A percentile compares a stretch with the other conserved stretches of the same genome.
phyloP scores from a whole-genome alignment of 352 stramenopile genomes.

The Globisporangium viniferum region DNA sequence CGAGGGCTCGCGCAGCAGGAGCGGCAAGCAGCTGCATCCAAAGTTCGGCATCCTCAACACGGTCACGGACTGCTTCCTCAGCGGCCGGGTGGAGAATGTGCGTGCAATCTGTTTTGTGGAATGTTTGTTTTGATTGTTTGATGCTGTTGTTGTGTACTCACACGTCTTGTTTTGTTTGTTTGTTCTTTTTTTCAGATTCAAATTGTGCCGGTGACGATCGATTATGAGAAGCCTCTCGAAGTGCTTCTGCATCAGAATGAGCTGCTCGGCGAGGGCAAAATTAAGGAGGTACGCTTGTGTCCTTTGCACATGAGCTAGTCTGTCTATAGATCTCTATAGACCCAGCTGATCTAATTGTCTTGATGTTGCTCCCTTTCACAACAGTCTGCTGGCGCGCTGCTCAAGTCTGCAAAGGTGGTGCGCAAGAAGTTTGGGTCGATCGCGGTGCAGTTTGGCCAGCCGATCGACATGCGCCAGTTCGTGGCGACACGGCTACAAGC shows the following conservation, averaged over 20 bases:
- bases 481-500: slow-evolving; percentile 25
- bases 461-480: slow-evolving; percentile 66
- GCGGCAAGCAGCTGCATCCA: slow-evolving; percentile 76
- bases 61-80: slow-evolving; percentile 70
- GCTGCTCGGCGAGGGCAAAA: slow-evolving; percentile 71
- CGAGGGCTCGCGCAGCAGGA: slow-evolving; percentile 78
- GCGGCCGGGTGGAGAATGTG: slow-evolving; percentile 72
- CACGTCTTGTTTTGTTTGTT: slow-evolving; percentile 1
- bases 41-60: slow-evolving; percentile 79
- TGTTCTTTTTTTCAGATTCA: slow-evolving; percentile 37
- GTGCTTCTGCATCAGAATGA: slow-evolving; percentile 82
- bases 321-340: background rate
- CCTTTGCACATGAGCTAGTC: background rate
- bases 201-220: slow-evolving; percentile 82
- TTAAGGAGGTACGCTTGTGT: slow-evolving; percentile 51
- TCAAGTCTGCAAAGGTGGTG: slow-evolving; percentile 66
- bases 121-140: background rate
- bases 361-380: background rate
- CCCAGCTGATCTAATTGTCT: background rate
- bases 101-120: slow-evolving; percentile 15
- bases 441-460: slow-evolving; percentile 69
- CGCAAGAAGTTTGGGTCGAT: slow-evolving; percentile 83
- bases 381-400: slow-evolving; percentile 57
- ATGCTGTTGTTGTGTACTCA: background rate
- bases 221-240: slow-evolving; percentile 85